Evolutionary conservation across 257 asterid genomes (phyloP), one percentile per base, ranked within the genome.

Genomic region (Solanum chilense): DNA sequence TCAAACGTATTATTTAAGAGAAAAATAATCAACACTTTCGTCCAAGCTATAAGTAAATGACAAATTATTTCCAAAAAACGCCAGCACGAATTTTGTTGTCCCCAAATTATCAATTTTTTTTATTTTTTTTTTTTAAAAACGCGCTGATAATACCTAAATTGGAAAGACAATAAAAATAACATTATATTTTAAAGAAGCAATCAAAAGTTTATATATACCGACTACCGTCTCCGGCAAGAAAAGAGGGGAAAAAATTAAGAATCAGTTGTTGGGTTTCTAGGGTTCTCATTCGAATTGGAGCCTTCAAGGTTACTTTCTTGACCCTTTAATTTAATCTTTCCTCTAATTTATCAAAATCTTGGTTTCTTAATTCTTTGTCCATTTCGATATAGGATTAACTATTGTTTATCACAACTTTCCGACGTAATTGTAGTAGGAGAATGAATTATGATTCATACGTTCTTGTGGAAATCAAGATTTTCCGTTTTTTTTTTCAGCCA

Each of bases 401-500:
- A 29, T 69, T 52, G 62, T 52, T 52, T 52, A 52, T 52, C 62
- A 52, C 62, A 52, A 52, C n/a, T 52, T 52, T 52, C n/a, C 11
- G 62, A 52, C 62, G 62, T 52, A 52, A 18, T 52, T 49, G 18
- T 49, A 49, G 23, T 49, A 49, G 60, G 60, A 49, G 60, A 49
- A 49, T 49, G 76, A 69, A 69, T 69, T 69, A 33, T 70, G 23
- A 71, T 20, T 11, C 13, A 21, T 74, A 12, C 20, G 21, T 75
- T 75, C 20, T 75, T 75, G 82, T 75, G 56, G 58, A 41, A n/a
- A 7, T 41, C 60, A 42, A 44, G 16, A 3, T n/a, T 76, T 45
- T 14, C 37, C 37, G 0, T 10, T 21, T 6, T 12, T 47, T 12
- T 77, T 83, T 14, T 81, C 91, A 93, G 98, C 85, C 80, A 96